Base-by-base conservation (phyloP, 768 basidiomycete genomes). In the Pleurotus platypus region DNA sequence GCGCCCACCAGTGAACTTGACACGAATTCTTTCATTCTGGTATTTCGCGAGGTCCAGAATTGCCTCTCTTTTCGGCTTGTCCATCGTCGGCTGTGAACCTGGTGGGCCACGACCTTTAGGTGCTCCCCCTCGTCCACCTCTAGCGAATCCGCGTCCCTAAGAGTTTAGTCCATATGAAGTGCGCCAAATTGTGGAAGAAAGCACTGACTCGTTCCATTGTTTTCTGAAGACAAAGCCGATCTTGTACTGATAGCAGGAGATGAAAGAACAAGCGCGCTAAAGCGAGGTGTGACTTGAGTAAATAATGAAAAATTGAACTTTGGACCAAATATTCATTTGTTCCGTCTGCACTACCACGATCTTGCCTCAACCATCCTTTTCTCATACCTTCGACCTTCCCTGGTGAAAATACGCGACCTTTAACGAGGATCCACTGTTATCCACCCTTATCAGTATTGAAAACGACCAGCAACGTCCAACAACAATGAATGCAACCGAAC, bases 1-100 rank as follows among this genome's bases (percentile, higher is more conserved):
- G 40, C 97, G 77, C 39, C 96, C 96, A 45, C 97, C 97, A n/a
- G 93, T 93, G 68, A 99, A 98, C 72, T 97, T 98, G 66, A 98
- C 94, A 56, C 93, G 77, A 67, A 99, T 92, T 60, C 85, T 82
- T 71, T 94, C 87, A 70, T 96, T 91, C 53, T 90, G 89, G 65
- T 97, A 98, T 71, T 96, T 95, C 49, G 90, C 85, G 30, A 98
- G 85, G 70, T 98, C 94, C 30, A 98, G 84, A 71, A 98, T 98
- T 26, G 93, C 92, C 71, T 98, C 96, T 43, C 92, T 83, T 70
- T 90, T 91, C 45, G 90, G 91, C 68, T 90, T 92, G 63, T 93
- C 82, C 67, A 83, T 75, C 9, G 79, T 63, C 30, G 79, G 76
- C 51, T 75, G 75, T 15, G 78, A 67, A 26, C 78, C 80, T 37